phyloP scores from a whole-genome alignment of 768 basidiomycete species.

The Strobilomyces dryophilus region DNA sequence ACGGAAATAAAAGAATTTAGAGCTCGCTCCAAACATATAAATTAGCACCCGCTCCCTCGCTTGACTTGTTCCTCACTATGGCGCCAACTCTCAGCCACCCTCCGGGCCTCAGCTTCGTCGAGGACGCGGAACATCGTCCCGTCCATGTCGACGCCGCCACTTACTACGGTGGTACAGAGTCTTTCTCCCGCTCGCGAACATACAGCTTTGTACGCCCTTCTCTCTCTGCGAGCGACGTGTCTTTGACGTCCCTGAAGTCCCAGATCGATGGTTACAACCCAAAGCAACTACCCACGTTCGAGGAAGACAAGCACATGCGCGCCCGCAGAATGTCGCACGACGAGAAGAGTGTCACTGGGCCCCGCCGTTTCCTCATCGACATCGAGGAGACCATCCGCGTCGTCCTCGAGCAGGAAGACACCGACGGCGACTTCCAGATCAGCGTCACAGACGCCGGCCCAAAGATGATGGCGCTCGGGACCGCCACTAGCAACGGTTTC shows the following conservation, averaged over 20 bases:
- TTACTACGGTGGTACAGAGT: constrained; percentile 81
- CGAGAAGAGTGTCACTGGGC: constrained; percentile 75
- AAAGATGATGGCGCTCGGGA: constrained; percentile 93
- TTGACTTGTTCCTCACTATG: constrained; percentile 38
- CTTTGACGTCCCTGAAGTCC: constrained; percentile 40
- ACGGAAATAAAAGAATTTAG: constrained; percentile 9
- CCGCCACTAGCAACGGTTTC: constrained; percentile 96
- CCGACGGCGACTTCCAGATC: constrained; percentile 95
- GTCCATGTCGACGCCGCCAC: constrained; percentile 67
- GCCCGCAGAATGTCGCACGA: constrained; percentile 88
- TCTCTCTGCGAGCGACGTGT: constrained; percentile 14
- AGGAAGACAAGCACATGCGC: constrained; percentile 70
- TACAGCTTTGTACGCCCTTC: constrained; percentile 70
- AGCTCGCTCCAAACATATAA: background rate
- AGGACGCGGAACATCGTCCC: constrained; percentile 47
- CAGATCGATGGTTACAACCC: constrained; percentile 72
- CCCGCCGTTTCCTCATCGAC: constrained; percentile 91
- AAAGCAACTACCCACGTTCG: constrained; percentile 65
- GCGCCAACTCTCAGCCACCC: constrained; percentile 65
- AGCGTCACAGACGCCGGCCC: constrained; percentile 95
- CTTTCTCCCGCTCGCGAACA: constrained; percentile 78
- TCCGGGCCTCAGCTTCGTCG: constrained; percentile 58
- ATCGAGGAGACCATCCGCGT: constrained; percentile 98
- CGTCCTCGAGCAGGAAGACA: constrained; percentile 96
- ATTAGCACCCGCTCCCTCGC: background rate